Evolutionary conservation across 805 yeast species (phyloP), one percentile per base, ranked within the genome.

Genomic region (Pichia cephalocereana): DNA sequence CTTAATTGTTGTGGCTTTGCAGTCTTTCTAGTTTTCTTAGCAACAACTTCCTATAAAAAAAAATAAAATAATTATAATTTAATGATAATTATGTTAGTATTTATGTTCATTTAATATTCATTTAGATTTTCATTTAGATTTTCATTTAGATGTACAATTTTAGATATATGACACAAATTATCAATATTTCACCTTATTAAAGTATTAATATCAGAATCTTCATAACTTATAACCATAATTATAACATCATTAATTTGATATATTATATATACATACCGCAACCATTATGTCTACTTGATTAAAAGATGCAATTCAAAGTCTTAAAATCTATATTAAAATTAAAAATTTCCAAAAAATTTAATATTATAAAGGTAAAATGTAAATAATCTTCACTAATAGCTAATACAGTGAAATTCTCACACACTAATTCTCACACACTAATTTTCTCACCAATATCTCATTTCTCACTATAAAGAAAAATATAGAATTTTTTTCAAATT

Each of bases 1-100:
- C 98, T 89, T 74, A 93, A 81, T 76, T 86, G 86, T 76, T 88
- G 93, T 69, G 97, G 95, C 71, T 89, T 87, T 66, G 79, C 77
- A 65, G 90, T 70, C 84, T 89, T 87, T 83, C 96, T 86, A 70
- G 88, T 70, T 74, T 79, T 80, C 80, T 84, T 86, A 67, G 89
- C 82, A 67, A 80, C 88, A 65, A 79, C 84, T 75, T 82, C 86
- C 79, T 86, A 80, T 86, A 44, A 44, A 37, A 40, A 40, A 39
- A 28, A 40, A 26, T 40, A 32, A 39, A 46, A 41, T 32, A 28
- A 23, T 38, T 37, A 30, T 30, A 23, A 23, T 23, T n/a, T n/a
- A 4, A 23, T 23, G 26, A 23, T 12, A 6, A 30, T 30, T 12
- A 30, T 30, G 32, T 30, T 30, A 30, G 32, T 30, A 30, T 30